Evolutionary conservation across 129 eudicot genomes (phyloP), one percentile per base, ranked within the genome.

Genomic region (Flaveria trinervia): DNA sequence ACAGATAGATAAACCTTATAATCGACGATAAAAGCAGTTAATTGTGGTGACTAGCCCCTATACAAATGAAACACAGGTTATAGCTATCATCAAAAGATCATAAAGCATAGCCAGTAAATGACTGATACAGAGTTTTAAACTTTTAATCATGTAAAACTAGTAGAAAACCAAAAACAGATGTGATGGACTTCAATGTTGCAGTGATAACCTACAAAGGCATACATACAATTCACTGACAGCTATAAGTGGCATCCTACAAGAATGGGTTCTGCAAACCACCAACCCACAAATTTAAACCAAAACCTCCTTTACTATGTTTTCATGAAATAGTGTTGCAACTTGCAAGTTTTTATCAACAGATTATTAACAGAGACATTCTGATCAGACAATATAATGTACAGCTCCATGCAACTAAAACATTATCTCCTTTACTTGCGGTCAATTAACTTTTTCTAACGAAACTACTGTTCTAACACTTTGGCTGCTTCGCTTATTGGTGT

Each of bases 201-300:
- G 76, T 56, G 56, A 70, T 44, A 45, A 55, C 23, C 44, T 45
- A 69, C 61, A 44, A 77, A 68, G 75, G 48, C 57, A 60, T 17
- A 75, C 20, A 4, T 17, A 30, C 23, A 30, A 72, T 17, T 52
- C 49, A 46, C 48, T 23, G 62, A 26, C 55, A 61, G 36, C 71
- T 70, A 56, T 49, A 77, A 15, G 69, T 78, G 70, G 76, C 70
- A 69, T 70, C 49, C 59, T 68, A 77, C 70, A 77, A 56, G 71
- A 78, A 41, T 39, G 56, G 52, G 17, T 33, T 67, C 57, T 67
- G 68, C 81, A 77, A 78, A 70, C 41, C 4, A 56, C 48, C 68
- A 70, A 78, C 62, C 60, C 74, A 51, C 75, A 77, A 15, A 69
- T 13, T 56, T 15, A 36, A 77, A 78, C 36, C 20, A 68, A 70